Percentiles rank a stretch among this genome's conserved stretches.
Evolutionary conservation across 2,329 filamentous ascomycete genomes (phyloP).

Genomic region (Aspergillus sp.): DNA sequence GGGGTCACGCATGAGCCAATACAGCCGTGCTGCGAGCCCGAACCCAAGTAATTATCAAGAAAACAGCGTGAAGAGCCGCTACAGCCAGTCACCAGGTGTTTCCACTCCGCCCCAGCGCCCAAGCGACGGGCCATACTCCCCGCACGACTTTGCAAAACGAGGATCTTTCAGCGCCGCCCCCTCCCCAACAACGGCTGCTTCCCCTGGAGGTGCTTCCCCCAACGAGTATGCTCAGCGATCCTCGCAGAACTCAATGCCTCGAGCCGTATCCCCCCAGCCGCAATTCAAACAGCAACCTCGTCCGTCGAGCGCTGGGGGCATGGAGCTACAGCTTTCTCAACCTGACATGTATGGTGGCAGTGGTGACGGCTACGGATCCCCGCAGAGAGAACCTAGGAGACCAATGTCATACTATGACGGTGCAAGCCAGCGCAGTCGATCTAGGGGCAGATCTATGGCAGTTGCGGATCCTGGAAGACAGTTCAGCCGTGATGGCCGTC

Average conservation of each 20-base stretch:
- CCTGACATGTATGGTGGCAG: constrained; percentile 56
- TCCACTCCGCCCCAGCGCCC: constrained; percentile 32
- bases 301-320: constrained; percentile 52
- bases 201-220: not conserved
- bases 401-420: constrained; percentile 50
- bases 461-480: constrained; percentile 67
- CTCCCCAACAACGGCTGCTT: constrained; percentile 1
- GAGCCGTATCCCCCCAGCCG: constrained; percentile 54
- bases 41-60: constrained; percentile 47
- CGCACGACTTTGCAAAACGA: constrained; percentile 41
- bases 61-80: constrained; percentile 41
- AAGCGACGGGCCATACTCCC: constrained; percentile 44
- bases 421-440: constrained; percentile 51
- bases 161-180: constrained; percentile 31
- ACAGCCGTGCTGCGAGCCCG: constrained; percentile 44
- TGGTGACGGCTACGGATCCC: constrained; percentile 33
- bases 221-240: constrained; percentile 1
- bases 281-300: constrained; percentile 51
- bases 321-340: constrained; percentile 68
- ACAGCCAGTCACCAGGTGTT: constrained; percentile 37
- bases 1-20: constrained; percentile 40
- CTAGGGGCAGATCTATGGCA: constrained; percentile 82
- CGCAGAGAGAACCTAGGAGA: constrained; percentile 39
- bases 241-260: not conserved
- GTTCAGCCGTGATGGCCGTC: constrained; percentile 80